phyloP scores from a whole-genome alignment of 345 rosid species.

The Gynandropsis gynandra region DNA sequence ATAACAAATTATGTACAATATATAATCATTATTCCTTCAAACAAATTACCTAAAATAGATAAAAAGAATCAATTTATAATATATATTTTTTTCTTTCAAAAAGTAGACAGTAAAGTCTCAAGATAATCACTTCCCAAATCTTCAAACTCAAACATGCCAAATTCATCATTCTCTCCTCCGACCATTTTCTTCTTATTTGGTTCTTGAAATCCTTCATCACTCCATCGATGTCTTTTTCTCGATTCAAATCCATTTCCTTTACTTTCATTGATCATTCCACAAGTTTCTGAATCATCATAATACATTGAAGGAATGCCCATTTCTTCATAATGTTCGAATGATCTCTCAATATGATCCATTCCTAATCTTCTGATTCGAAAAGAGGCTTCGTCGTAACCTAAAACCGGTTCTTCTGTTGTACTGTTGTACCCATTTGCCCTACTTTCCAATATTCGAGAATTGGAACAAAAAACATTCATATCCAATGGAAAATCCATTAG shows the following conservation, averaged over 20 bases:
- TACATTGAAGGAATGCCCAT: background rate
- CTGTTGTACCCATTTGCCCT: too few species aligned
- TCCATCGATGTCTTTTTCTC: slow-evolving; percentile 19
- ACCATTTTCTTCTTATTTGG: slow-evolving; percentile 32
- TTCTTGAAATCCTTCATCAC: slow-evolving; percentile 23
- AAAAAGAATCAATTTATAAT: too few species aligned
- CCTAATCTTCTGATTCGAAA: too few species aligned
- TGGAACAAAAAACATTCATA: too few species aligned
- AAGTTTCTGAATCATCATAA: background rate
- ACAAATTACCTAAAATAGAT: too few species aligned
- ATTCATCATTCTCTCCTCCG: slow-evolving; percentile 24
- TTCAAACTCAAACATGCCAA: slow-evolving; percentile 50
- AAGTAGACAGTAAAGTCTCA: slow-evolving; percentile 54
- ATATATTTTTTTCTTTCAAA: slow-evolving; percentile 22
- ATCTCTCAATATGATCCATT: background rate
- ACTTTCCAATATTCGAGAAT: too few species aligned
- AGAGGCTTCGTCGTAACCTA: background rate
- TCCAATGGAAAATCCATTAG: too few species aligned
- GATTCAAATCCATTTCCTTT: slow-evolving; percentile 19
- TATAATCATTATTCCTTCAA: too few species aligned
- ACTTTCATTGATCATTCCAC: slow-evolving; percentile 15
- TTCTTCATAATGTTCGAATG: slow-evolving; percentile 1
- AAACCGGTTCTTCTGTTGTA: slow-evolving; percentile 1
- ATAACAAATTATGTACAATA: too few species aligned
- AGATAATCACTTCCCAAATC: slow-evolving; percentile 69